Evolutionary conservation across 805 yeast species (phyloP), one percentile per base, ranked within the genome.

Genomic region (Ogataea parapolymorpha): DNA sequence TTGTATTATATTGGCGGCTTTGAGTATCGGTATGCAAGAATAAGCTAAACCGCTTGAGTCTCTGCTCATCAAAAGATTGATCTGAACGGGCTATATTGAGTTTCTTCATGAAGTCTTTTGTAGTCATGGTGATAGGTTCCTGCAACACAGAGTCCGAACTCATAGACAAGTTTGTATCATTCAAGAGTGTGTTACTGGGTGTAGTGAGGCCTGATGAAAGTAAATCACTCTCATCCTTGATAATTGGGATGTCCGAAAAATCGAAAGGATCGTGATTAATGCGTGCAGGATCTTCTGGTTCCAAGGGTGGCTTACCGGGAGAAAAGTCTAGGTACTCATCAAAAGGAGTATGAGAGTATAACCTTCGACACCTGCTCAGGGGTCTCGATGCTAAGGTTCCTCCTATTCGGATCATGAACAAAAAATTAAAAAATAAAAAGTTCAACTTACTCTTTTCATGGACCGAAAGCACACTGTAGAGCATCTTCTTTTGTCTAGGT

Each of bases 391-490:
- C 7, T 32, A 11, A 12, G n/a, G 13, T 11, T 25, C 27, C 4
- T 25, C 27, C 13, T 25, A 32, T 38, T 32, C 32, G 33, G 17
- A 32, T 13, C 32, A 38, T 33, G 2, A 23, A 14, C 15, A 20
- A 26, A 35, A 28, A 26, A 16, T 20, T 6, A 5, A 18, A 5
- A 12, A 13, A 17, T 37, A 15, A 15, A 15, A 15, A 15, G 16
- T 3, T n/a, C n/a, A n/a, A n/a, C n/a, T n/a, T 16, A 22, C 3
- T 29, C 10, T 37, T 12, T 30, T 24, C n/a, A 73, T 72, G 78
- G 64, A 73, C 50, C 54, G 69, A 33, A 61, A 62, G 25, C 65
- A 68, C 36, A 58, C 67, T n/a, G 53, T 77, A 12, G 82, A 77
- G 49, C 67, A 57, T 37, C 70, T 66, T 31, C 57, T 77, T 12